Evolutionary conservation across 1,284 basidiomycete species (phyloP).

Genomic region (Pascua sp.): DNA sequence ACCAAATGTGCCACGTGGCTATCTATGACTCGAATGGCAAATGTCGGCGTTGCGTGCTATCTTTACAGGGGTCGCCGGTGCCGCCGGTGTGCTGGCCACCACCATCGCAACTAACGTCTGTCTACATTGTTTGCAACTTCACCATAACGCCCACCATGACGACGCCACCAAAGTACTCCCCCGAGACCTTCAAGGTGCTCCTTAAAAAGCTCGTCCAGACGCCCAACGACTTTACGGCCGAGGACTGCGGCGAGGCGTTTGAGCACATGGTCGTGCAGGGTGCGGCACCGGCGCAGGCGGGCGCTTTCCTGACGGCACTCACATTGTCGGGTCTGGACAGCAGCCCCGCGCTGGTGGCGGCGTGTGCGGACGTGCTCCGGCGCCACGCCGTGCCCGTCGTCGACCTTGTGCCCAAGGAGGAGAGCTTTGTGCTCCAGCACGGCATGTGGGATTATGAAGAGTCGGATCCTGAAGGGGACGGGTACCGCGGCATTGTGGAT

Average conservation of each 20-base stretch:
- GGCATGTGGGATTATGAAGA: constrained; percentile 47
- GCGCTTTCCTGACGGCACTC: constrained; percentile 76
- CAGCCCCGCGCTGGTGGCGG: constrained; percentile 68
- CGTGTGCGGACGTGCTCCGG: constrained; percentile 70
- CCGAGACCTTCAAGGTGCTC: constrained; percentile 69
- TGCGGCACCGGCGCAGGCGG: constrained; percentile 57
- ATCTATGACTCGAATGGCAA: background rate
- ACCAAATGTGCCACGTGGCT: background rate
- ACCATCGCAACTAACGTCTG: background rate
- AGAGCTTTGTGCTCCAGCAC: constrained; percentile 10
- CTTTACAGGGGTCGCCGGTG: too few relatives aligned
- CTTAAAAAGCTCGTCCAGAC: constrained; percentile 71
- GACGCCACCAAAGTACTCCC: constrained; percentile 32
- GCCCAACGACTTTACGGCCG: constrained; percentile 67
- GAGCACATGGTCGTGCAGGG: constrained; percentile 60
- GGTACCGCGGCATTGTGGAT: constrained; percentile 51
- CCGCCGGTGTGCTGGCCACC: too few relatives aligned
- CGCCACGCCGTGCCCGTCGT: constrained; percentile 59
- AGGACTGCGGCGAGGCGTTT: constrained; percentile 67
- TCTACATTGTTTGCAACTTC: background rate
- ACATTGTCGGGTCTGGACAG: constrained; percentile 72
- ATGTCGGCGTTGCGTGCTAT: too few relatives aligned
- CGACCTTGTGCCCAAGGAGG: constrained; percentile 41
- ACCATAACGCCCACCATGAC: constrained; percentile 4
- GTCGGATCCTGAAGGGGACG: constrained; percentile 45